These are phyloP conservation scores for Penicillium griseofulvum DNA, from an alignment of 2,329 filamentous ascomycete species.

Conservation along the genomic window DNA sequence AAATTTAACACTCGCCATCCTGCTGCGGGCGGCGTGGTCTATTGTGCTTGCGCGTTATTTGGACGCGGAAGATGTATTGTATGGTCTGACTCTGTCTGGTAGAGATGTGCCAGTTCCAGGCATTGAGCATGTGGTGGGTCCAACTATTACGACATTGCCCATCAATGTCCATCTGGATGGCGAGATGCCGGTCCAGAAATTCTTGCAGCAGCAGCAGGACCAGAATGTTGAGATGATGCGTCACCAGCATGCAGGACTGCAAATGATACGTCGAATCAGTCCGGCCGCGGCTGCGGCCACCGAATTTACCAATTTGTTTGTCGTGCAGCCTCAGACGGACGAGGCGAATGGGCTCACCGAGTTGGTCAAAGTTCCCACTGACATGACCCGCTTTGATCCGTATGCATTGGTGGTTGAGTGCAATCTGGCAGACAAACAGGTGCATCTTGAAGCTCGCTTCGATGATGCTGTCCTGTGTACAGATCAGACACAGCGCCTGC, in stretches of 20 bases:
- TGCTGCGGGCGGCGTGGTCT: slow-evolving; percentile 30
- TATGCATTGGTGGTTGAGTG: slow-evolving; percentile 63
- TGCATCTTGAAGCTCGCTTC: slow-evolving; percentile 2
- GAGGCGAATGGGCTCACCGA: background rate
- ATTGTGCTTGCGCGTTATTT: slow-evolving; percentile 37
- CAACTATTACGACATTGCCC: slow-evolving; percentile 43
- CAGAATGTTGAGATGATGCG: background rate
- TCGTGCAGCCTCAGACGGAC: slow-evolving; percentile 1
- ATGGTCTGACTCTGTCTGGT: slow-evolving; percentile 41
- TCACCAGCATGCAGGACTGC: background rate
- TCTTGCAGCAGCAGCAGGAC: slow-evolving; percentile 1
- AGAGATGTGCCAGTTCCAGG: slow-evolving; percentile 37
- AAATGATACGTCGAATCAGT: slow-evolving; percentile 1
- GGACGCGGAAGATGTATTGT: slow-evolving; percentile 38
- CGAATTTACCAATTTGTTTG: slow-evolving; percentile 2
- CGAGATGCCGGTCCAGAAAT: background rate
- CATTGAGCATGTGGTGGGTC: slow-evolving; percentile 41
- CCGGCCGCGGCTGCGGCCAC: background rate
- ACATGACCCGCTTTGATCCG: slow-evolving; percentile 31
- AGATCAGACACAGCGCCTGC: background rate
- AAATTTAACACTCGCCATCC: slow-evolving; percentile 28
- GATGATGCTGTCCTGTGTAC: background rate
- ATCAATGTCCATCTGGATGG: background rate
- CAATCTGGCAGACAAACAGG: slow-evolving; percentile 38
- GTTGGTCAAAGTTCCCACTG: background rate